Conservation (phyloP, 2,329 filamentous ascomycete genomes). For the Pseudogymnoascus sp. region DNA sequence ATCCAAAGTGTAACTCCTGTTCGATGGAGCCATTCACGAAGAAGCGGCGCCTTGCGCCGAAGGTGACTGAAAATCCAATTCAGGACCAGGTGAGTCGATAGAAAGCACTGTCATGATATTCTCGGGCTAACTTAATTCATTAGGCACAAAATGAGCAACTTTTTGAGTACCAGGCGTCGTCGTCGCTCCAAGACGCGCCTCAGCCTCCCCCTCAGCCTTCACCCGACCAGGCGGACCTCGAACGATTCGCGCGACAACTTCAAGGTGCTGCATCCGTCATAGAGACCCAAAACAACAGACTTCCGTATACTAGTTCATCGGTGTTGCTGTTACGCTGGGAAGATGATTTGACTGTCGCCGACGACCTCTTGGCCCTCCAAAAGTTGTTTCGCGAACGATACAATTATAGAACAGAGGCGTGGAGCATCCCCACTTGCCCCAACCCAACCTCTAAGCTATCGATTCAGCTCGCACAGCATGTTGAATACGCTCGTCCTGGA, state of each 20-base stretch:
- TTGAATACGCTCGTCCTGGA: constrained; percentile 48
- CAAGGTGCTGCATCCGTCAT: constrained; percentile 62
- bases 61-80: constrained; percentile 25
- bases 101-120: background rate
- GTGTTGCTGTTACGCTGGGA: constrained; percentile 56
- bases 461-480: constrained; percentile 50
- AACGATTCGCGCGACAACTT: constrained; percentile 57
- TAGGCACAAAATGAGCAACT: constrained; percentile 21
- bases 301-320: constrained; percentile 49
- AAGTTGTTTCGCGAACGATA: constrained; percentile 51
- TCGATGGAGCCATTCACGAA: constrained; percentile 28
- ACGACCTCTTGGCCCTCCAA: constrained; percentile 46
- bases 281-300: constrained; percentile 51
- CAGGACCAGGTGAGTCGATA: constrained; percentile 24
- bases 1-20: background rate
- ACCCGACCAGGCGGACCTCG: constrained; percentile 43
- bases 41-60: constrained; percentile 29
- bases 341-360: constrained; percentile 45
- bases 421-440: constrained; percentile 50
- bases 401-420: constrained; percentile 51
- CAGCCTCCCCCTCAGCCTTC: constrained; percentile 16
- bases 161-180: constrained; percentile 20
- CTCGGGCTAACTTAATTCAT: constrained; percentile 12
- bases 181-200: constrained; percentile 8
- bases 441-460: constrained; percentile 54